Conservation (phyloP, 495 filamentous ascomycete genomes). For the Xylaria acuta region DNA sequence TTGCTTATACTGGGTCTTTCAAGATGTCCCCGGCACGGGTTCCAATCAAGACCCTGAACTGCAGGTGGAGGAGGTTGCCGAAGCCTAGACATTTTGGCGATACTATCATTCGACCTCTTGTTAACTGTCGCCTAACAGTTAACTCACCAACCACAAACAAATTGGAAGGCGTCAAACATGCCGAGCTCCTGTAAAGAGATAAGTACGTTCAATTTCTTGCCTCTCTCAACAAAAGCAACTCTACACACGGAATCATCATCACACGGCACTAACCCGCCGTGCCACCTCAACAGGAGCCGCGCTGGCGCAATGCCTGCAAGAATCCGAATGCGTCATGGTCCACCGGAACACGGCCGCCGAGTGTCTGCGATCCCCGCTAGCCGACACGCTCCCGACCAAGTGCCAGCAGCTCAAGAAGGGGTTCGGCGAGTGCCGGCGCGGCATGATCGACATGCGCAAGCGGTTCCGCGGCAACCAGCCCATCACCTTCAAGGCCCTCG, state of each 20-base stretch:
- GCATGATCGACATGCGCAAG: slow-evolving; percentile 98
- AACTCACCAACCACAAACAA: background rate
- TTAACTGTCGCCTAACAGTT: background rate
- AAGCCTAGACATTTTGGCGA: background rate
- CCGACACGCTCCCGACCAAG: slow-evolving; percentile 77
- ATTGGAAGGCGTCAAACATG: slow-evolving; percentile 59
- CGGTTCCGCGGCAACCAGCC: slow-evolving; percentile 96
- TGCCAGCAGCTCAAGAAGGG: slow-evolving; percentile 94
- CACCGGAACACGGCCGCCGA: slow-evolving; percentile 84
- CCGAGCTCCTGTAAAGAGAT: slow-evolving; percentile 96
- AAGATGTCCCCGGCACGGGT: background rate
- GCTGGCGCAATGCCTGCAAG: slow-evolving; percentile 89
- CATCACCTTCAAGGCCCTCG: slow-evolving; percentile 65
- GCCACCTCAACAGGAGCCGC: slow-evolving; percentile 72
- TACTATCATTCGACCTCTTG: slow-evolving; percentile 6
- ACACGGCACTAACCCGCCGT: slow-evolving; percentile 18
- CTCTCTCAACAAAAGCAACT: background rate
- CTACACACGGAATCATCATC: background rate
- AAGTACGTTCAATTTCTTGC: slow-evolving; percentile 61
- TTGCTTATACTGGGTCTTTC: slow-evolving; percentile 13
- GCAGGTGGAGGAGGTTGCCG: too few relatives aligned
- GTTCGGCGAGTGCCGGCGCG: slow-evolving; percentile 93
- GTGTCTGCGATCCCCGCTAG: slow-evolving; percentile 81
- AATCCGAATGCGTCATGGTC: slow-evolving; percentile 94
- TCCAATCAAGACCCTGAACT: slow-evolving; percentile 10